A percentile compares a stretch with the other conserved stretches of the same genome.
phyloP scores from a whole-genome alignment of 495 filamentous ascomycete genomes.

The Mycothermus thermophilus region DNA sequence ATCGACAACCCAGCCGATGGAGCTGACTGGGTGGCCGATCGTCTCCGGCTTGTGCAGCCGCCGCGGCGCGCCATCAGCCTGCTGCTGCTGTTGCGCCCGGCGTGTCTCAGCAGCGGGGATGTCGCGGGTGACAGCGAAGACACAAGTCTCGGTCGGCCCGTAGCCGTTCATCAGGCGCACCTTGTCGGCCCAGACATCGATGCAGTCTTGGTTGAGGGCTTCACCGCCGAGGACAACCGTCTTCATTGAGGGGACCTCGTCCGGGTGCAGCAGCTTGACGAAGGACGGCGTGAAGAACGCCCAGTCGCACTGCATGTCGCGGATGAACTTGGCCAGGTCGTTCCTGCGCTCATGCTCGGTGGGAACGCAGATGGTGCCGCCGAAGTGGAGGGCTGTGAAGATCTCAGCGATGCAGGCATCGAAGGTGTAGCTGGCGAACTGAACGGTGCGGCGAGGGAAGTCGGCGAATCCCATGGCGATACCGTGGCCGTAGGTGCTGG shows the following conservation, averaged over 20 bases:
- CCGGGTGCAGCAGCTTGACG: constrained; percentile 8
- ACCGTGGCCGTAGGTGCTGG: constrained; percentile 18
- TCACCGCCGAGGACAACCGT: constrained; percentile 17
- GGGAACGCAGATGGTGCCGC: constrained; percentile 24
- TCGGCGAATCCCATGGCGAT: constrained; percentile 10
- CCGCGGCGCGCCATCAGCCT: constrained; percentile 7
- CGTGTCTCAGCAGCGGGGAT: too few species aligned
- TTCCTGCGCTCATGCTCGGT: constrained; percentile 14
- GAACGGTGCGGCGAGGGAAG: constrained; percentile 30
- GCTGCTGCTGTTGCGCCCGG: constrained; percentile 17
- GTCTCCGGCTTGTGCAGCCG: constrained; percentile 5
- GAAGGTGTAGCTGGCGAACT: constrained; percentile 49
- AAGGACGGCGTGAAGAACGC: constrained; percentile 16
- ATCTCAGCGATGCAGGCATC: constrained; percentile 44
- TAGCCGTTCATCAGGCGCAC: constrained; percentile 40
- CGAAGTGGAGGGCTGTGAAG: constrained; percentile 36
- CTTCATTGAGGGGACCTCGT: constrained; percentile 11
- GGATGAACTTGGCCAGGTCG: constrained; percentile 18
- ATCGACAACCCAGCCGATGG: constrained; percentile 41
- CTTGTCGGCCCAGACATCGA: constrained; percentile 10
- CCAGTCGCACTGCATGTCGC: constrained; percentile 11
- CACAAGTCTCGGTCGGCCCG: constrained; percentile 42
- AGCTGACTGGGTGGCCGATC: constrained; percentile 11
- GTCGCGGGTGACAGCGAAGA: too few species aligned
- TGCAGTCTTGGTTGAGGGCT: constrained; percentile 11